These are phyloP conservation scores for Tillandsia leiboldiana DNA, from an alignment of 176 grass and related monocot species.

Conservation along the genomic window DNA sequence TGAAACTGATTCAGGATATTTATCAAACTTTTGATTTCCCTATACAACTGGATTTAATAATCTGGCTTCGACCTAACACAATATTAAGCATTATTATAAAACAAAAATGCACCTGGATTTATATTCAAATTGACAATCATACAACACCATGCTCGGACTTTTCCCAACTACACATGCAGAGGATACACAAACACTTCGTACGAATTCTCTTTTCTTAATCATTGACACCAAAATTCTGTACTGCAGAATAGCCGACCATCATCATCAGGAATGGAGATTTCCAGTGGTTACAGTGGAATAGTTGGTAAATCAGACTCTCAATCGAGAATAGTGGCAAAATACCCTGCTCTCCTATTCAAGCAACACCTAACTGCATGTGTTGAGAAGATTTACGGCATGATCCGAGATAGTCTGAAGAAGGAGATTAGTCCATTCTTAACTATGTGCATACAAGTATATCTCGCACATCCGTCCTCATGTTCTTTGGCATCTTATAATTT, in stretches of 20 bases:
- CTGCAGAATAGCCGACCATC: slow-evolving; percentile 54
- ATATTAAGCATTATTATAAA: too few species aligned
- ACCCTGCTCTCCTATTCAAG: slow-evolving; percentile 83
- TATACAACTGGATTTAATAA: not conserved
- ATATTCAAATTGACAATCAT: not conserved
- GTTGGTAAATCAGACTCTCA: slow-evolving; percentile 37
- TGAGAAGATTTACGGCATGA: slow-evolving; percentile 92
- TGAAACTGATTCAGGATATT: not conserved
- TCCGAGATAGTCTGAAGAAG: slow-evolving; percentile 82
- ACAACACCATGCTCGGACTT: not conserved
- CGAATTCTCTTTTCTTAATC: not conserved
- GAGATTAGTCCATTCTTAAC: slow-evolving; percentile 76
- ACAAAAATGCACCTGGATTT: not conserved
- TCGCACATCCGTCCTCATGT: not conserved
- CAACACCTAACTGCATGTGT: slow-evolving; percentile 88
- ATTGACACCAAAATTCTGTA: not conserved
- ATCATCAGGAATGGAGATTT: slow-evolving; percentile 48
- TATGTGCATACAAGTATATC: slow-evolving; percentile 75
- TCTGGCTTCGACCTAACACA: too few species aligned
- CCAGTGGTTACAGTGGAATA: slow-evolving; percentile 90
- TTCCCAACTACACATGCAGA: not conserved
- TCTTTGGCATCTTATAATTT: not conserved
- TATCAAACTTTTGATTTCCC: not conserved
- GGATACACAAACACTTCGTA: not conserved
- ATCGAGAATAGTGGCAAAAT: slow-evolving; percentile 75